These are phyloP conservation scores for Lagenidium giganteum DNA, from an alignment of 352 stramenopile species.

Conservation along the genomic window DNA sequence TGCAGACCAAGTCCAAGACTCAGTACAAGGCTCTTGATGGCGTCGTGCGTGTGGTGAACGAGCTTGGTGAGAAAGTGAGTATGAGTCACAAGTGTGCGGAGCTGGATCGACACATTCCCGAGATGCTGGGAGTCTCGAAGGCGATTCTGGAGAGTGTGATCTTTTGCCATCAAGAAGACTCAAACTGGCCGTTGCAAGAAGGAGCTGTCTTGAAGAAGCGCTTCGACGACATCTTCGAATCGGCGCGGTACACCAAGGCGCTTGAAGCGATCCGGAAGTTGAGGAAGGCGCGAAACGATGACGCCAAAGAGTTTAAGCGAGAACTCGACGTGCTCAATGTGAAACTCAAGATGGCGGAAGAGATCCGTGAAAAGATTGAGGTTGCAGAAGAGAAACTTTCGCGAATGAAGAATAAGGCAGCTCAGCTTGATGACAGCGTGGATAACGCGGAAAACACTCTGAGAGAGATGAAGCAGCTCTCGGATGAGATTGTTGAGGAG, in stretches of 20 bases:
- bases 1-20: conserved; percentile 87
- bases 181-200: conserved; percentile 96
- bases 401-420: conserved; percentile 25
- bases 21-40: conserved; percentile 97
- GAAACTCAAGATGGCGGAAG: conserved; percentile 64
- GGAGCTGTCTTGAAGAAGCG: conserved; percentile 97
- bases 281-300: conserved; percentile 75
- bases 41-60: conserved; percentile 87
- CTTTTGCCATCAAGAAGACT: conserved; percentile 99
- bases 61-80: conserved; percentile 87
- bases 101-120: conserved; percentile 91
- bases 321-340: conserved; percentile 89
- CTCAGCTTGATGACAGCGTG: conserved; percentile 29
- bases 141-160: conserved; percentile 99
- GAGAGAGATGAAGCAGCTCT: conserved; percentile 41
- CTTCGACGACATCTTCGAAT: conserved; percentile 99
- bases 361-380: conserved; percentile 53
- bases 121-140: conserved; percentile 95
- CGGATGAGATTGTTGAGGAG: conserved; percentile 32
- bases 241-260: conserved; percentile 96
- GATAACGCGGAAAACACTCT: conserved; percentile 42
- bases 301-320: conserved; percentile 92
- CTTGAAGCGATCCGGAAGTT: conserved; percentile 95
- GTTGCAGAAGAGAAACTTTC: conserved; percentile 37
- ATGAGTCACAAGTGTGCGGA: conserved; percentile 95